A percentile compares a stretch with the other conserved stretches of the same genome.
These are phyloP conservation scores for Sporothrix variecibatus DNA, from an alignment of 2,329 filamentous ascomycete genomes.

Conservation along the genomic window DNA sequence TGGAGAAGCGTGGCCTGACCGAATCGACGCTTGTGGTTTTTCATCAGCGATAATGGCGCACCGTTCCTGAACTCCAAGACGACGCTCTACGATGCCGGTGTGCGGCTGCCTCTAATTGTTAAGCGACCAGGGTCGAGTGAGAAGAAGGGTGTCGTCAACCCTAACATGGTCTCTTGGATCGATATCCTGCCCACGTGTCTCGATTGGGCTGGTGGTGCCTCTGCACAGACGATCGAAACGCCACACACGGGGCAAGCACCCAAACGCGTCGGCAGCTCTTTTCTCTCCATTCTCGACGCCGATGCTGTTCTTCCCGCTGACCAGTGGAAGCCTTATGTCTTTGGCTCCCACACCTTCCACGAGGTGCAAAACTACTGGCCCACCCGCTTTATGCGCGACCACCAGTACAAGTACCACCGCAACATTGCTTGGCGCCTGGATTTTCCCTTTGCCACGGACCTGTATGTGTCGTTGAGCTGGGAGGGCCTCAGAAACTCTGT, in stretches of 20 bases:
- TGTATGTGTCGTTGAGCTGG: conserved; percentile 47
- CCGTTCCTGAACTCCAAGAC: conserved; percentile 56
- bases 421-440: conserved; percentile 53
- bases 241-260: background rate
- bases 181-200: conserved; percentile 50
- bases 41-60: conserved; percentile 52
- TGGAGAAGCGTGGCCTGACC: conserved; percentile 38
- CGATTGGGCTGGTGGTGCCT: conserved; percentile 40
- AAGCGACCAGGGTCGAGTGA: conserved; percentile 37
- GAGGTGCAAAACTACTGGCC: conserved; percentile 54
- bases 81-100: conserved; percentile 51
- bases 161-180: conserved; percentile 49
- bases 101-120: conserved; percentile 47
- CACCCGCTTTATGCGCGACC: conserved; percentile 48
- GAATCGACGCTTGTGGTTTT: conserved; percentile 47
- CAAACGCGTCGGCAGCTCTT: conserved; percentile 39
- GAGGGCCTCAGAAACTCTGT: conserved; percentile 47
- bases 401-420: conserved; percentile 51
- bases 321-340: conserved; percentile 43
- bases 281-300: conserved; percentile 41
- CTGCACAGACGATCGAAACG: conserved; percentile 27
- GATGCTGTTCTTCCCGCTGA: conserved; percentile 28
- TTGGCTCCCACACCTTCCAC: conserved; percentile 55
- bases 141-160: conserved; percentile 38
- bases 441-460: conserved; percentile 50